Evolutionary conservation across 2,329 filamentous ascomycete genomes (phyloP).

Genomic region (Celoporthe dispersa): DNA sequence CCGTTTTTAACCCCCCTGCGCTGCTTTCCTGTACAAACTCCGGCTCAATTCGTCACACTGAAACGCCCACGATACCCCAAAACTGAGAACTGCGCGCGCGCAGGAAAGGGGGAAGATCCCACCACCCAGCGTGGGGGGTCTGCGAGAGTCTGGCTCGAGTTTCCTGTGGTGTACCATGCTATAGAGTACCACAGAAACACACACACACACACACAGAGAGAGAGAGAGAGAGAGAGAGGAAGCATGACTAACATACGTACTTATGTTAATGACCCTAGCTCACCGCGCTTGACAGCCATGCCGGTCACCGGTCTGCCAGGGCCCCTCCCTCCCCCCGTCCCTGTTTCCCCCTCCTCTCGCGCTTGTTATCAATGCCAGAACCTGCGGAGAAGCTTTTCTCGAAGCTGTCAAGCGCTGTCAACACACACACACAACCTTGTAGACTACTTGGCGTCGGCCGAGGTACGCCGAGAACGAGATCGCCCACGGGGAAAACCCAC

Average conservation of each 20-base stretch:
- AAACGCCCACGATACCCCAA: background rate
- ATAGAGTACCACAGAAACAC: background rate
- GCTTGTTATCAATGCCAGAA: slow-evolving; percentile 6
- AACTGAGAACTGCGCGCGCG: background rate
- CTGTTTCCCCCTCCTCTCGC: background rate
- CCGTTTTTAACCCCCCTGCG: background rate
- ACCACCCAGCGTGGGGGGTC: background rate
- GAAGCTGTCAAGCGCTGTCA: slow-evolving; percentile 7
- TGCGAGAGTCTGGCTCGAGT: background rate
- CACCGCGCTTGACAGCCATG: slow-evolving; percentile 7
- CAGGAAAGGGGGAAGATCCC: background rate
- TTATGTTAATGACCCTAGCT: background rate
- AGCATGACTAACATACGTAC: background rate
- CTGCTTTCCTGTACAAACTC: background rate
- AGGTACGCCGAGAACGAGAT: background rate
- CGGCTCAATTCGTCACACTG: background rate
- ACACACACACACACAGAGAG: no score
- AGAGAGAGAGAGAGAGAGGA: background rate
- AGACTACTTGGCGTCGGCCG: slow-evolving; percentile 4
- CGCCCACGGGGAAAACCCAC: background rate
- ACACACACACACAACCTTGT: background rate
- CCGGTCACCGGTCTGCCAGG: slow-evolving; percentile 5
- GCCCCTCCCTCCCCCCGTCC: background rate
- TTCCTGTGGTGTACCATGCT: background rate
- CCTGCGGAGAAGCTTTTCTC: background rate